phyloP scores from a whole-genome alignment of 352 stramenopile genomes.

The Globisporangium rhizosaccharum region DNA sequence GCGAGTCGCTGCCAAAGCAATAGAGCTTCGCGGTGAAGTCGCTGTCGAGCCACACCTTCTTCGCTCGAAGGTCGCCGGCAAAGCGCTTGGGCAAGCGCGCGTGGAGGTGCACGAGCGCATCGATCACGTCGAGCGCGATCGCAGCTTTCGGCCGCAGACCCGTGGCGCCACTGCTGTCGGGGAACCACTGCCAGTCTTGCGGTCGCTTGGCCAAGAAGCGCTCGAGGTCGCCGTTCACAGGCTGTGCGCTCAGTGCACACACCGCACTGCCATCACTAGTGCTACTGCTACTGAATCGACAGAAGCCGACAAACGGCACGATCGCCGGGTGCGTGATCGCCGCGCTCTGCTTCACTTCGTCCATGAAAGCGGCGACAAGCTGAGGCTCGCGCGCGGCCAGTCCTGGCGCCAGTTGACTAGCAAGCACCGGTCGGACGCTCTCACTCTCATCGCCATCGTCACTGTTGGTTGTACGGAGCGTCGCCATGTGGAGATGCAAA shows the following conservation, averaged over 20 bases:
- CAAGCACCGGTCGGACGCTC: constrained; percentile 2
- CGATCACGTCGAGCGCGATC: constrained; percentile 60
- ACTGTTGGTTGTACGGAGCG: background rate
- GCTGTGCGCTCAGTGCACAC: constrained; percentile 37
- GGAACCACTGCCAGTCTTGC: constrained; percentile 33
- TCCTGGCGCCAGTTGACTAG: constrained; percentile 18
- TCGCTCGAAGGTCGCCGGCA: constrained; percentile 35
- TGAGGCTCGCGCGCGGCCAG: constrained; percentile 10
- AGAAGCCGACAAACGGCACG: constrained; percentile 34
- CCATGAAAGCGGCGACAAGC: constrained; percentile 20
- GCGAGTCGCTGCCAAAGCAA: constrained; percentile 25
- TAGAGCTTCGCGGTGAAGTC: constrained; percentile 48
- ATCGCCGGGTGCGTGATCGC: constrained; percentile 28
- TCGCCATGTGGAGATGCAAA: constrained; percentile 2
- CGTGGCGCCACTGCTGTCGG: constrained; percentile 19
- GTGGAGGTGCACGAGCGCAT: constrained; percentile 71
- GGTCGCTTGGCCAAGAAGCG: constrained; percentile 23
- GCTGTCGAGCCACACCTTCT: constrained; percentile 35
- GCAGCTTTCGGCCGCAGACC: constrained; percentile 38
- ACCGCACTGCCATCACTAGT: constrained; percentile 9
- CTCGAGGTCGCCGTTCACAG: constrained; percentile 36
- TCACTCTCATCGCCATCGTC: background rate
- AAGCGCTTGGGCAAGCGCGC: constrained; percentile 34
- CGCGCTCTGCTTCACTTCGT: constrained; percentile 23
- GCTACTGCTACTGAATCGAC: constrained; percentile 2